A percentile compares a stretch with the other conserved stretches of the same genome.
Conservation (phyloP, 23 red algal genomes). For the Gracilaria gracilis region DNA sequence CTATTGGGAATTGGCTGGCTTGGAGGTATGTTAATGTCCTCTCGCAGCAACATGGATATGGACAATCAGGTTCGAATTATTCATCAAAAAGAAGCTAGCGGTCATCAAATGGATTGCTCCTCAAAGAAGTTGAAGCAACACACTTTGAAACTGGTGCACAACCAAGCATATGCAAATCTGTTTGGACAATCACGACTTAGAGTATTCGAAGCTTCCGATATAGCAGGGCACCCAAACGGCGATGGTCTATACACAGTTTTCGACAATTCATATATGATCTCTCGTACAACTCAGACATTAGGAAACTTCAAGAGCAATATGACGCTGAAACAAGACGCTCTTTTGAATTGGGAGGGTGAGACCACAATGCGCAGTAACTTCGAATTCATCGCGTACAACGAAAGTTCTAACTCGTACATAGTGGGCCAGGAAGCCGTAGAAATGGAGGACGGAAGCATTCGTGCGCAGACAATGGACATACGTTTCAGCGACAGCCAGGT, state of each 20-base stretch:
- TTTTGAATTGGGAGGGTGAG: background rate
- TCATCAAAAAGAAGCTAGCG: background rate
- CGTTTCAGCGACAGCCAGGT: constrained; percentile 12
- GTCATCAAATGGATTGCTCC: constrained; percentile 29
- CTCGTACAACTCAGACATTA: constrained; percentile 1
- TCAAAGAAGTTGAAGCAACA: constrained; percentile 9
- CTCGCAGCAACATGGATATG: background rate
- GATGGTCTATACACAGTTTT: constrained; percentile 32
- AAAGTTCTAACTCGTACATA: constrained; percentile 24
- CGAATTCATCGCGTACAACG: constrained; percentile 65
- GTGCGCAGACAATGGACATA: constrained; percentile 53
- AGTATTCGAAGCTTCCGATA: constrained; percentile 55
- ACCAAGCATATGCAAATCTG: constrained; percentile 20
- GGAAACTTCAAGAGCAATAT: background rate
- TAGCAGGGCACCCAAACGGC: constrained; percentile 22
- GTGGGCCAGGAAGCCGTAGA: constrained; percentile 32
- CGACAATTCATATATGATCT: constrained; percentile 47
- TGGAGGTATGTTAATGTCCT: background rate
- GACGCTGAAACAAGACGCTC: background rate
- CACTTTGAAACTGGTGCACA: constrained; percentile 28
- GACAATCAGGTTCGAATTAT: background rate
- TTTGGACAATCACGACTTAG: constrained; percentile 21
- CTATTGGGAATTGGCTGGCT: background rate
- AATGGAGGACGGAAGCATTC: constrained; percentile 58
- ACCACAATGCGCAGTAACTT: constrained; percentile 4